Evolutionary conservation across 129 eudicot species (phyloP), one percentile per base, ranked within the genome.

Genomic region (Pulicaria dysenterica): DNA sequence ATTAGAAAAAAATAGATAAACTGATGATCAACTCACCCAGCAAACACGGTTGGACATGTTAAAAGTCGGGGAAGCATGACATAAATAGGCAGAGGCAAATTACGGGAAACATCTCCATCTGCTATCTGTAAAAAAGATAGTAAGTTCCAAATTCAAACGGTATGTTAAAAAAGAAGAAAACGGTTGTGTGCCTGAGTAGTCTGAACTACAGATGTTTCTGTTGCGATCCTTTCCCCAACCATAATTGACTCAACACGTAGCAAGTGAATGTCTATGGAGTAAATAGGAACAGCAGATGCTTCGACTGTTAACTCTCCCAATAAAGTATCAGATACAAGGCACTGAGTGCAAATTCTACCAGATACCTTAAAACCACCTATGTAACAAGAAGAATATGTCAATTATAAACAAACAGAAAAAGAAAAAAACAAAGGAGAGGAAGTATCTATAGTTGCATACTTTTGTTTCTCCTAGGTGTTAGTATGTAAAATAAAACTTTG

Each of bases 31-130:
- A 75, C 86, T 70, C 68, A 91, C 97, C 97, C 97, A 17, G 97
- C 97, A 70, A 85, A 91, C 80, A 83, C 64, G 59, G 95, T 87
- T 11, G 95, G 91, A 73, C 97, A 91, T 44, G 97, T 88, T 79
- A 91, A 73, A 65, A 91, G 97, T 34, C 90, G 88, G 13, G 92
- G 92, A 80, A 91, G 87, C 77, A 91, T 73, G 67, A 88, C 68
- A 49, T 85, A 88, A 31, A 91, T 85, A 31, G 97, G 97, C 36
- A 91, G 72, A 59, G 88, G 69, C 82, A 87, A 58, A 48, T 70
- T 76, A 58, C 73, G 87, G 61, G 88, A 87, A 48, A 91, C 84
- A 79, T 91, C 97, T 73, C 97, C 97, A 83, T 91, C 91, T 81
- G 97, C 97, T 85, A 91, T 87, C 97, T 91, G 47, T 55, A 17